These are phyloP conservation scores for Athelia sp. DNA, from an alignment of 1,284 basidiomycete species.

Conservation along the genomic window DNA sequence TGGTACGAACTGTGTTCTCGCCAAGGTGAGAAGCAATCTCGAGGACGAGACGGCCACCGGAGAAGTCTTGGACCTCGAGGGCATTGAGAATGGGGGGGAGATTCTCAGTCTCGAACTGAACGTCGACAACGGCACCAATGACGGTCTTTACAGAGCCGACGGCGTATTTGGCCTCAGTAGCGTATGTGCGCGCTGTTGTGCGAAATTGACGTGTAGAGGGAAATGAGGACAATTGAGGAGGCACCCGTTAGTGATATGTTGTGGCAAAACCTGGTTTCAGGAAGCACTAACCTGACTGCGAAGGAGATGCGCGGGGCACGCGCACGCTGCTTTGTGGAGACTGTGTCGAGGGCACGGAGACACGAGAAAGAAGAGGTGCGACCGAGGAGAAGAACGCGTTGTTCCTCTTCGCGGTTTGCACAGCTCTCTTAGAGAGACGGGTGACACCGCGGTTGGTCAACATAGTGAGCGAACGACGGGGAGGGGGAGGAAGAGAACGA, in stretches of 20 bases:
- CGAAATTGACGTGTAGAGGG: conserved; percentile 10
- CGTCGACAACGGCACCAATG: conserved; percentile 99
- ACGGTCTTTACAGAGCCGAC: conserved; percentile 87
- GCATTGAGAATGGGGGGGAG: conserved; percentile 98
- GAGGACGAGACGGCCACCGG: conserved; percentile 89
- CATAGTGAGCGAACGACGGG: conserved; percentile 43
- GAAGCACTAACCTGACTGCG: conserved; percentile 34
- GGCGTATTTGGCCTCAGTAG: conserved; percentile 75
- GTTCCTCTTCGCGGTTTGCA: conserved; percentile 66
- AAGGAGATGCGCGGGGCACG: conserved; percentile 37
- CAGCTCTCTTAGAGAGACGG: conserved; percentile 78
- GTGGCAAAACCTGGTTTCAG: conserved; percentile 9
- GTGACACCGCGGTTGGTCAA: conserved; percentile 76
- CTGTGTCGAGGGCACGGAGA: conserved; percentile 33
- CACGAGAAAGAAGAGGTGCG: conserved; percentile 40
- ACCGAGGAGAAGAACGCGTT: conserved; percentile 76
- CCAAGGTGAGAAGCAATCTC: conserved; percentile 97
- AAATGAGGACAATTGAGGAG: conserved; percentile 15
- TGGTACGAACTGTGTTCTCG: conserved; percentile 97
- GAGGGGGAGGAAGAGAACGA: conserved; percentile 11
- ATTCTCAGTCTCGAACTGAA: conserved; percentile 87
- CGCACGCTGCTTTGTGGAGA: conserved; percentile 35
- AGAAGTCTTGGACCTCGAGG: conserved; percentile 93
- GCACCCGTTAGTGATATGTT: conserved; percentile 10
- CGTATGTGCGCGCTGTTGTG: conserved; percentile 76